Base-by-base conservation (phyloP, 176 grass and related monocot genomes). In the Saccharum officinarum region DNA sequence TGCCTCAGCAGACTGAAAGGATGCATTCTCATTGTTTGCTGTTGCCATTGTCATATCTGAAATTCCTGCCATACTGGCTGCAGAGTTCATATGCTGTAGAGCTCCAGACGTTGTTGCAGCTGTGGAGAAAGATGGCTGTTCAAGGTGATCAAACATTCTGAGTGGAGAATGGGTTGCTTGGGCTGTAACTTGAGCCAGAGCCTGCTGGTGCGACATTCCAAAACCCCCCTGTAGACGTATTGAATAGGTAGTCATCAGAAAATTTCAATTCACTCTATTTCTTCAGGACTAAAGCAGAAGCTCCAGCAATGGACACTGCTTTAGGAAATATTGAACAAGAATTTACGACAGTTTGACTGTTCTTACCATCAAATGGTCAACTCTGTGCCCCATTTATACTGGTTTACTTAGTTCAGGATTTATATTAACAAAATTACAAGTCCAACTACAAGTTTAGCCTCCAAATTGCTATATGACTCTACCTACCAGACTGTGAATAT, bases 121-220 rank as follows among this genome's bases (percentile, higher is more conserved):
- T 87, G 77, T 54, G 74, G 88, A 88, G 25, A 88, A 94, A 25
- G 88, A 90, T 74, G 84, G 70, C 71, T 93, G 89, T 70, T 95
- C 92, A 37, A 39, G 49, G 67, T 90, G 85, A 82, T 88, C 63
- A 36, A 90, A 87, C 83, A 92, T 91, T 91, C 85, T 92, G 67
- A 80, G 92, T 0, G 80, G 94, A 90, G 90, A 89, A 81, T 94
- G 85, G 39, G 71, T 84, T 67, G 95, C 89, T 85, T 92, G 88
- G 60, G 88, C 84, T 86, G 92, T 91, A 61, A 92, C 88, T 90
- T 97, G 95, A 73, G 90, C 80, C 72, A 92, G 40, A 72, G 71
- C 89, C 65, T 92, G 90, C 84, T 84, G 90, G 45, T 92, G 88
- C 4, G 88, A 87, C 92, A 93, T 92, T 76, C 90, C 95, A 60